Conservation (phyloP, 139 green algal species). For the Chlorella sp. region DNA sequence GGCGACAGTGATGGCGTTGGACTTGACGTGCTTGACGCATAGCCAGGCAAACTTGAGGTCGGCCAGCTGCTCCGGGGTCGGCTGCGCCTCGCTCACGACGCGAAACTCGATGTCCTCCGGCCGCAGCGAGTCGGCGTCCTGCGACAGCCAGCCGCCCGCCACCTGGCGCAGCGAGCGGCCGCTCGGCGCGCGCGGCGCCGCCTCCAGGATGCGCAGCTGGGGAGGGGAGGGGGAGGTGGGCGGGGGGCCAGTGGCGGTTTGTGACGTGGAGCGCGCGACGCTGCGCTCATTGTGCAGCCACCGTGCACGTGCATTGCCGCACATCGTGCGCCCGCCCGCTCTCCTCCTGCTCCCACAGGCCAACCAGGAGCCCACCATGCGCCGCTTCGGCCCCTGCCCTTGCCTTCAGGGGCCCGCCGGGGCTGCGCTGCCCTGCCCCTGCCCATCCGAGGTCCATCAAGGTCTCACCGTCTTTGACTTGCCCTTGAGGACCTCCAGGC, state of each 20-base stretch:
- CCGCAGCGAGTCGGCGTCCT: slow-evolving; percentile 83
- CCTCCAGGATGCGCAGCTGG: slow-evolving; percentile 95
- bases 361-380: too few species aligned
- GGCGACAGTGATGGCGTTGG: slow-evolving; percentile 98
- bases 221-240: too few species aligned
- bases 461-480: slow-evolving; percentile 92
- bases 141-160: slow-evolving; percentile 80
- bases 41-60: slow-evolving; percentile 98
- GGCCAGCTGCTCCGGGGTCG: slow-evolving; percentile 85
- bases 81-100: slow-evolving; percentile 81
- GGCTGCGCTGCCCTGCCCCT: too few species aligned
- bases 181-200: slow-evolving; percentile 65
- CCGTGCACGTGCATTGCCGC: too few species aligned
- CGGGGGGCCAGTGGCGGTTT: not conserved
- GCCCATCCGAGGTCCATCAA: too few species aligned
- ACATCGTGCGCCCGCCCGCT: too few species aligned
- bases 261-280: not conserved
- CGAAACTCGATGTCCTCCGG: slow-evolving; percentile 86
- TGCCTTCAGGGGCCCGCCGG: too few species aligned
- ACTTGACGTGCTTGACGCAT: slow-evolving; percentile 99
- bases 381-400: too few species aligned
- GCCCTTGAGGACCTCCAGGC: slow-evolving; percentile 92
- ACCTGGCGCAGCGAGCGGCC: slow-evolving; percentile 84
- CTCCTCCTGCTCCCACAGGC: too few species aligned
- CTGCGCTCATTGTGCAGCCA: not conserved